These are phyloP conservation scores for Brassica carinata DNA, from an alignment of 345 rosid species.

Conservation along the genomic window DNA sequence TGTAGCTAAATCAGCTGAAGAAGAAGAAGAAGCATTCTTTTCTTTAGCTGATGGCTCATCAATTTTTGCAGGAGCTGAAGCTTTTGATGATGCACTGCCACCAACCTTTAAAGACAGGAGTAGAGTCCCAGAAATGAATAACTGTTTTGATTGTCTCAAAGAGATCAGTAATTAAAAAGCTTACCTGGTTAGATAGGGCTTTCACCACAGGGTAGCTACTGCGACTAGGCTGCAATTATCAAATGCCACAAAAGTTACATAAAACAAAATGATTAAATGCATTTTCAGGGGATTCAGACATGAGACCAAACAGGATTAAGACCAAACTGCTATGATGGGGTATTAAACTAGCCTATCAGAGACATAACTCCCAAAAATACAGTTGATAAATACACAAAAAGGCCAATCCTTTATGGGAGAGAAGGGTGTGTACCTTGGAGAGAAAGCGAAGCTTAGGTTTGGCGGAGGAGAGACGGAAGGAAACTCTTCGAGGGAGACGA, in stretches of 20 bases:
- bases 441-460: slow-evolving; percentile 50
- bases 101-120: slow-evolving; percentile 66
- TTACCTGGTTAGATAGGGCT: slow-evolving; percentile 72
- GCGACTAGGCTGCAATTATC: slow-evolving; percentile 46
- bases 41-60: slow-evolving; percentile 46
- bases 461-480: slow-evolving; percentile 54
- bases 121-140: too few relatives aligned
- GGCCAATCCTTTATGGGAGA: not conserved
- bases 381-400: not conserved
- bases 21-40: slow-evolving; percentile 42
- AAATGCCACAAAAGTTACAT: slow-evolving; percentile 8
- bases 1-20: slow-evolving; percentile 50
- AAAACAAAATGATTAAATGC: not conserved
- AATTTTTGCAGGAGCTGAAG: slow-evolving; percentile 49
- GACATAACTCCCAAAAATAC: not conserved
- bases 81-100: slow-evolving; percentile 56
- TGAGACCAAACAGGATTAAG: not conserved
- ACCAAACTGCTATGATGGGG: not conserved
- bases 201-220: slow-evolving; percentile 51
- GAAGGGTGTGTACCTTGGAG: slow-evolving; percentile 44
- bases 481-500: slow-evolving; percentile 38
- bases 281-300: not conserved
- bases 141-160: slow-evolving; percentile 42
- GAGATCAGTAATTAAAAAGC: slow-evolving; percentile 40
- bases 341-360: slow-evolving; percentile 2